These are phyloP conservation scores for Triticum urartu DNA, from an alignment of 176 grass and related monocot species.

Conservation along the genomic window DNA sequence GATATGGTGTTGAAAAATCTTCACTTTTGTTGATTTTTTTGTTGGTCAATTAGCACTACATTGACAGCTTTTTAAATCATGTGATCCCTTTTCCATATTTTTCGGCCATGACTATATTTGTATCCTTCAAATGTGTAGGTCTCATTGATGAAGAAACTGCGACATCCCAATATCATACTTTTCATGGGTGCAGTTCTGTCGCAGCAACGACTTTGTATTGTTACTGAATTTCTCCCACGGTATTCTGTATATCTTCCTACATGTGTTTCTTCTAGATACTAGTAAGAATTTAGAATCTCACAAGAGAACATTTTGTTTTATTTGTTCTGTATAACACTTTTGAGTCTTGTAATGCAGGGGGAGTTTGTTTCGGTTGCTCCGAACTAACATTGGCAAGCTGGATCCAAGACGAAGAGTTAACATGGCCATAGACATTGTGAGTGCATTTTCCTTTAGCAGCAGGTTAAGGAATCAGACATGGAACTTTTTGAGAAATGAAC, in stretches of 20 bases:
- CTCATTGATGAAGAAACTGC: conserved; percentile 88
- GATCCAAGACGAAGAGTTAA: conserved; percentile 70
- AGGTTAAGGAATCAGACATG: background rate
- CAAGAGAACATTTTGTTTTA: background rate
- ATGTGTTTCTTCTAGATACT: background rate
- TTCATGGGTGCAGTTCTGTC: conserved; percentile 93
- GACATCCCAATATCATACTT: conserved; percentile 91
- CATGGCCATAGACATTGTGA: conserved; percentile 93
- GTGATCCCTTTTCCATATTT: background rate
- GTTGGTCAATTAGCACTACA: background rate
- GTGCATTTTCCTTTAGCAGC: conserved; percentile 36
- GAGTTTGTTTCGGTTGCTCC: conserved; percentile 89
- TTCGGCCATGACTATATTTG: background rate
- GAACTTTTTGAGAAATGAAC: background rate
- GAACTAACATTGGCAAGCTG: conserved; percentile 62
- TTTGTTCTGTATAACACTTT: background rate
- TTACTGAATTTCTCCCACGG: conserved; percentile 91
- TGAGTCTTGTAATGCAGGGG: conserved; percentile 50
- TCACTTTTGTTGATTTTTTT: background rate
- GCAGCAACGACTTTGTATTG: conserved; percentile 78
- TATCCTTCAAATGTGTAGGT: conserved; percentile 45
- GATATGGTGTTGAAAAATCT: background rate
- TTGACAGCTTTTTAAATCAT: background rate
- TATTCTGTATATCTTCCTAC: conserved; percentile 31
- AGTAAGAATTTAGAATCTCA: background rate